A percentile compares a stretch with the other conserved stretches of the same genome.
Conservation (phyloP, 768 basidiomycete species). For the button mushroom (Agaricus bisporus) region DNA sequence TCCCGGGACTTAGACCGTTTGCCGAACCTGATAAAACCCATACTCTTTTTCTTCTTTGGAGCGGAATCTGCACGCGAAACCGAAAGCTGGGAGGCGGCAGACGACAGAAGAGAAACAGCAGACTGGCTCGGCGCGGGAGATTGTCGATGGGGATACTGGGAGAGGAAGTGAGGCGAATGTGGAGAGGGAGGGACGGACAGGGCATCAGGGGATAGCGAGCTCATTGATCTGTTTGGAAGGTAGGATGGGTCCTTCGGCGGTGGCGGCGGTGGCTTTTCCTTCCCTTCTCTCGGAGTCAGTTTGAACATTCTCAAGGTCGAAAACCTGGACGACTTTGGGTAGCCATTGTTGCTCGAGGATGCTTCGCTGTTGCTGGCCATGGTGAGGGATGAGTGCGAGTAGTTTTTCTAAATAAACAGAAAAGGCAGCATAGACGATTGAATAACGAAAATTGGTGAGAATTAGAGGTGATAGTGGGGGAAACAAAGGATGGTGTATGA, state of each 20-base stretch:
- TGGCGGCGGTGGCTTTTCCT: conserved; percentile 42
- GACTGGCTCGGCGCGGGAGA: conserved; percentile 29
- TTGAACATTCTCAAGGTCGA: conserved; percentile 30
- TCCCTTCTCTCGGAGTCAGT: conserved; percentile 20
- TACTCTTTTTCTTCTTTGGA: conserved; percentile 29
- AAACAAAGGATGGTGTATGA: conserved; percentile 3
- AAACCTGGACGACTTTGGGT: conserved; percentile 20
- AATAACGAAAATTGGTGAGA: not conserved
- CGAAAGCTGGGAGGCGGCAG: conserved; percentile 23
- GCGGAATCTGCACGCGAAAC: conserved; percentile 15
- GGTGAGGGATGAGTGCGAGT: not conserved
- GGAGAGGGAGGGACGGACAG: conserved; percentile 35
- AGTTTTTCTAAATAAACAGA: not conserved
- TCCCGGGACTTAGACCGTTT: conserved; percentile 26
- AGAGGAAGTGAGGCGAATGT: conserved; percentile 29
- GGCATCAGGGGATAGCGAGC: conserved; percentile 41
- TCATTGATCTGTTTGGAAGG: conserved; percentile 38
- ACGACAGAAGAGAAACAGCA: conserved; percentile 30
- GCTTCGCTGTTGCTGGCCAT: conserved; percentile 24
- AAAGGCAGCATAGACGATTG: not conserved
- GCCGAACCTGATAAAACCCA: conserved; percentile 38
- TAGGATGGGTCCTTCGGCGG: conserved; percentile 63
- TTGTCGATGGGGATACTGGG: conserved; percentile 25
- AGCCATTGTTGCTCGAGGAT: conserved; percentile 15
- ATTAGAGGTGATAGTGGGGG: not conserved